Base-by-base conservation (phyloP, 176 grass and related monocot genomes). In the Oryza nivara region DNA sequence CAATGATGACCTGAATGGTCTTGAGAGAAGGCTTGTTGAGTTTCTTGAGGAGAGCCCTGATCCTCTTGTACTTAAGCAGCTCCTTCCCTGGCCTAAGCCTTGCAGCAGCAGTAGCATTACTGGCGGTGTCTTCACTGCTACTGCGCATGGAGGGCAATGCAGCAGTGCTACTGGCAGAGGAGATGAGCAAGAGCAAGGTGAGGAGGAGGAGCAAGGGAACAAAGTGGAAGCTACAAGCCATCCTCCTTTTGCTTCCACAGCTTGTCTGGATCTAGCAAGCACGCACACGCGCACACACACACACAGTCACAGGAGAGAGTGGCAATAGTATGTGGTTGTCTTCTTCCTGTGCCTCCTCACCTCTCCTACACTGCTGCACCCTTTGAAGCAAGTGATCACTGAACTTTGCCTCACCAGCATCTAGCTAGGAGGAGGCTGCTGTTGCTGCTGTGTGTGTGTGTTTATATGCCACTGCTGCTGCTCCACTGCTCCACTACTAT, bases 1-100 rank as follows among this genome's bases (percentile, higher is more conserved):
- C 19, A 54, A 25, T 38, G 36, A 26, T 28, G 15, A 86, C 94
- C 94, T 91, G 68, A 70, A 96, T 96, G 23, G 89, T 88, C 84
- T 91, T 96, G 80, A 93, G 16, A 76, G 84, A 85, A 78, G 94
- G 91, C 75, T 89, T 93, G 83, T 93, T 96, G 82, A 96, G 81
- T 74, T 77, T 93, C 43, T 35, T 86, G 60, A 96, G 91, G 68
- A 93, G 78, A 73, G 78, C 87, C 13, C 48, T 91, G 67, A 93
- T 83, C 81, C 86, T 87, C 81, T 73, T 75, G 64, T 83, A 89
- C 76, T 66, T 90, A 70, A 81, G 76, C 63, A 72, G 13, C 70
- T 86, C 79, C 80, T 66, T 51, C n/a, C 71, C 82, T 7, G 87
- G 76, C 66, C 47, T 83, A 47, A 84, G 51, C 13, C 56, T 86